Base-by-base conservation (phyloP, 2,329 filamentous ascomycete genomes). In the Penicillium palitans region DNA sequence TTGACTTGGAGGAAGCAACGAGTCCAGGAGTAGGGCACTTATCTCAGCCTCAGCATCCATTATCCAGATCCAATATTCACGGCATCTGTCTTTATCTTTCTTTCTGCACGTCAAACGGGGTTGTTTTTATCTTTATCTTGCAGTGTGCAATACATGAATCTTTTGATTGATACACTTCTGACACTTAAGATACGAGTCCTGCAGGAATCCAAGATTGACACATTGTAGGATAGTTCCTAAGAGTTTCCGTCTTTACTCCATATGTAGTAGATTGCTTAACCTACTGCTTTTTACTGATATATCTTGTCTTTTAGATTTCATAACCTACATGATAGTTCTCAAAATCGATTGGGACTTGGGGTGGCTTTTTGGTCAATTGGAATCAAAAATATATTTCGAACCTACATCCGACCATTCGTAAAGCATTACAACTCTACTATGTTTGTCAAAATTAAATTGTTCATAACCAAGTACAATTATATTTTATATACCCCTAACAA, bases 1-100 rank as follows among this genome's bases (percentile, higher is more conserved):
- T 52, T 52, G 50, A 46, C 40, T 27, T 52, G 50, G 50, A 46
- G 10, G 19, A 52, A 46, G 17, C 50, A 45, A 4, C 40, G 31
- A 27, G 40, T 25, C 3, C 21, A 25, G 21, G 19, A 27, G 24
- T 52, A 35, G 21, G 13, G 12, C 17, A 19, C 6, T 39, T 9
- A 19, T 27, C 24, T 39, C 17, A 17, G 5, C 4, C 19, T 33
- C 9, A 8, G 9, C 13, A 6, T 24, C 21, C 12, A 27, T 25
- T 37, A 3, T 15, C 5, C 21, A 31, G 10, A 2, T 31, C 3
- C 8, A 6, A 47, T 17, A 24, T 48, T 19, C 19, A 35, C 3
- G 4, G 10, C 8, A 6, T 9, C 12, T 31, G 12, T 31, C 29
- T 31, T 13, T 13, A 25, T 25, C 3, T 17, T 24, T 42, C 7